phyloP scores from a whole-genome alignment of 768 basidiomycete genomes.

The Hygrophorus russula region DNA sequence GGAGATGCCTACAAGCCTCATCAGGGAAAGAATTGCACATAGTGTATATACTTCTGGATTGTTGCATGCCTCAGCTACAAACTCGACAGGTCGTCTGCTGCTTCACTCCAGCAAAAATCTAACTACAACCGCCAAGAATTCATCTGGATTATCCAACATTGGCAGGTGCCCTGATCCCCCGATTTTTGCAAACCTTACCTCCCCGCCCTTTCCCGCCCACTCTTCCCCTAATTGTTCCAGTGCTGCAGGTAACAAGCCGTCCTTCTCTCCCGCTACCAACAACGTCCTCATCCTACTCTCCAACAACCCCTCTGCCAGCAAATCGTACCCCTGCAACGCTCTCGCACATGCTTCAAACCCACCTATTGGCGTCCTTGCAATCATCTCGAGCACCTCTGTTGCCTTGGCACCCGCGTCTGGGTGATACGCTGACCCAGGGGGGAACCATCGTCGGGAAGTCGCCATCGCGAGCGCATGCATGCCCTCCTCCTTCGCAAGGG shows the following conservation, averaged over 20 bases:
- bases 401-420: slow-evolving; percentile 8
- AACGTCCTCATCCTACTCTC: slow-evolving; percentile 22
- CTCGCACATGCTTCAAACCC: slow-evolving; percentile 37
- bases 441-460: slow-evolving; percentile 41
- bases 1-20: no score
- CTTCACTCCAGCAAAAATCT: slow-evolving; percentile 13
- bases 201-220: slow-evolving; percentile 19
- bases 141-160: slow-evolving; percentile 38
- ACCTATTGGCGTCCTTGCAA: slow-evolving; percentile 25
- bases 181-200: slow-evolving; percentile 23
- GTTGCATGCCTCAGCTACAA: no score
- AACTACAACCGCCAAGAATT: slow-evolving; percentile 25
- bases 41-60: no score
- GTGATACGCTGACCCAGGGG: slow-evolving; percentile 22
- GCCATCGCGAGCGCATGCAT: slow-evolving; percentile 28
- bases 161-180: slow-evolving; percentile 35
- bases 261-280: slow-evolving; percentile 35
- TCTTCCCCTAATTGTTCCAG: slow-evolving; percentile 21
- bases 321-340: slow-evolving; percentile 35
- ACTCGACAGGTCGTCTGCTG: no score
- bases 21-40: no score
- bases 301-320: slow-evolving; percentile 18
- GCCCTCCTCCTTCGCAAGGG: slow-evolving; percentile 24
- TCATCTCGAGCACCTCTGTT: slow-evolving; percentile 24
- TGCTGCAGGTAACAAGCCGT: slow-evolving; percentile 33